Percentiles rank a stretch among this genome's conserved stretches.
phyloP scores from a whole-genome alignment of 805 yeast species.

The Brettanomyces custersianus region DNA sequence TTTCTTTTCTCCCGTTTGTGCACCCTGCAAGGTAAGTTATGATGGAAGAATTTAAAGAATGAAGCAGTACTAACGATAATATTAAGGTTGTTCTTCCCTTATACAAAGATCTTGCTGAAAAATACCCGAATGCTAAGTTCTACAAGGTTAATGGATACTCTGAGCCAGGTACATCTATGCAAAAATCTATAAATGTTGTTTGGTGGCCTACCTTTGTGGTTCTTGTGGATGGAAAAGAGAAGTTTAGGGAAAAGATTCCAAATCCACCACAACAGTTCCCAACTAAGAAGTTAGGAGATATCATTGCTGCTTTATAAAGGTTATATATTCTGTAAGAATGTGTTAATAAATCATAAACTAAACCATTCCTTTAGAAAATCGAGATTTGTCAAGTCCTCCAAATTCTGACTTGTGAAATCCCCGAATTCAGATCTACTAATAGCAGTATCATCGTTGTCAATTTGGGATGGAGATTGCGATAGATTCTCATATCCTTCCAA shows the following conservation, averaged over 20 bases:
- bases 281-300: not conserved
- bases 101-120: not conserved
- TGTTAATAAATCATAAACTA: not conserved
- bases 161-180: not conserved
- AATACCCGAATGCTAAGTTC: not conserved
- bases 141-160: not conserved
- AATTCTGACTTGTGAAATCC: not conserved
- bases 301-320: not conserved
- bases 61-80: not conserved
- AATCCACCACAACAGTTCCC: slow-evolving; percentile 1
- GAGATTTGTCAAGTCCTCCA: not conserved
- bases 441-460: too few species aligned
- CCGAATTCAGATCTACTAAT: too few species aligned
- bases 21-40: not conserved
- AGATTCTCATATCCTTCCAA: too few species aligned
- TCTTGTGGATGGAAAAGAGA: not conserved
- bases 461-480: too few species aligned
- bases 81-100: not conserved
- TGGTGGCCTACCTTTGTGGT: slow-evolving; percentile 1
- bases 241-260: not conserved
- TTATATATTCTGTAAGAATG: not conserved
- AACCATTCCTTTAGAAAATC: not conserved
- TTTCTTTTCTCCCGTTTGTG: not conserved
- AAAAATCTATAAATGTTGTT: not conserved
- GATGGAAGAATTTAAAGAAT: not conserved